Evolutionary conservation across 352 stramenopile genomes (phyloP).

Genomic region (Halophytophthora batemanensis): DNA sequence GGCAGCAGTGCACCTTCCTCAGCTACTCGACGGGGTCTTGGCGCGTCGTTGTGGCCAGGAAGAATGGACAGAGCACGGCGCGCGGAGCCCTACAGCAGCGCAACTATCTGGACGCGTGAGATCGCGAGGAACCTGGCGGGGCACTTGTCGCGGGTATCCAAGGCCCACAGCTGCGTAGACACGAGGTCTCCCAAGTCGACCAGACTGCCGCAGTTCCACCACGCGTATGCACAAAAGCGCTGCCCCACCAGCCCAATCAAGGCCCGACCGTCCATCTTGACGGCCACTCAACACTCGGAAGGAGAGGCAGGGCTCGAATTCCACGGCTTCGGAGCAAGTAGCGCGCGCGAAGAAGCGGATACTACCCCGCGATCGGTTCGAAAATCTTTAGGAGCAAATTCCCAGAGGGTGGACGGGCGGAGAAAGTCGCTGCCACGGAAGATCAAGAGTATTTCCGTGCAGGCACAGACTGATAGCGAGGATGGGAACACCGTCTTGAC

Average conservation of each 20-base stretch:
- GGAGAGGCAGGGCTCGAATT: slow-evolving; percentile 9
- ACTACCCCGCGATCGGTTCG: slow-evolving; percentile 1
- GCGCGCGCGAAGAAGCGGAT: slow-evolving; percentile 17
- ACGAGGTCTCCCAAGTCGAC: slow-evolving; percentile 60
- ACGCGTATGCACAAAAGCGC: slow-evolving; percentile 31
- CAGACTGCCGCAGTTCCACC: slow-evolving; percentile 47
- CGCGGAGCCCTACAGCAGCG: slow-evolving; percentile 75
- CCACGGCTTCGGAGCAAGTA: slow-evolving; percentile 4
- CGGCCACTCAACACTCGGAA: slow-evolving; percentile 4
- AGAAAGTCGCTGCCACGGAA: slow-evolving; percentile 1
- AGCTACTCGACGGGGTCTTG: not conserved
- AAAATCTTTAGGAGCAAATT: not conserved
- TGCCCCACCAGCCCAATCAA: slow-evolving; percentile 51
- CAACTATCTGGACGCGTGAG: slow-evolving; percentile 73
- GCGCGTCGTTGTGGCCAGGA: not conserved
- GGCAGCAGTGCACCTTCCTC: not conserved
- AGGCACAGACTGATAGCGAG: slow-evolving; percentile 1
- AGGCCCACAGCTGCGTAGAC: slow-evolving; percentile 70
- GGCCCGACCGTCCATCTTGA: slow-evolving; percentile 14
- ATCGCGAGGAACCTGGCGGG: slow-evolving; percentile 65
- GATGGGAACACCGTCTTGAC: not conserved
- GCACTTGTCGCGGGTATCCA: slow-evolving; percentile 65
- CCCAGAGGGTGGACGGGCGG: not conserved
- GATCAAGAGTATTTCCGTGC: slow-evolving; percentile 1
- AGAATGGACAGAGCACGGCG: slow-evolving; percentile 68